Evolutionary conservation across 2,329 filamentous ascomycete species (phyloP), one percentile per base, ranked within the genome.

Genomic region (Akanthomyces muscarius): DNA sequence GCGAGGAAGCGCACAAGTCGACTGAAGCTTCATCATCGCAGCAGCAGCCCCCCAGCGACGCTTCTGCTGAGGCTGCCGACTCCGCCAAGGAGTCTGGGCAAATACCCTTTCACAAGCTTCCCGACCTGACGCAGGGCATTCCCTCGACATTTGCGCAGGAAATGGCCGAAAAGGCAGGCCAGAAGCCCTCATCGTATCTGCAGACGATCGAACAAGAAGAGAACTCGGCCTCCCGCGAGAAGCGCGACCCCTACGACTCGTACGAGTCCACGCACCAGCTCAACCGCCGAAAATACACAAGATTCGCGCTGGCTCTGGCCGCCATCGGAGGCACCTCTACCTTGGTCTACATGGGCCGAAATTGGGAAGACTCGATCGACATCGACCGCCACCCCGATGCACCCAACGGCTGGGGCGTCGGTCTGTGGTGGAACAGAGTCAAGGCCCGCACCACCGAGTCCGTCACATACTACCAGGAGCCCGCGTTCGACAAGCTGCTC

Each of bases 381-480:
- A 86, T 86, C 66, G 80, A 81, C 42, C 80, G 81, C 64, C 86
- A 96, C 71, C 79, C 83, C 30, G 87, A 93, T 61, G 85, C 89
- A 21, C 90, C 92, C 61, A 90, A 90, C 59, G 94, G 93, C 65
- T 97, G 92, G 90, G 82, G 84, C 3, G 75, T 89, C 1, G 80
- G 78, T 2, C 80, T 90, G 36, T 95, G 95, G 85, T 98, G 90
- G 82, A 86, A 87, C 70, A 90, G 95, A 64, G 87, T 89, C 59
- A 87, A 83, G 71, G 89, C 92, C 60, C 88, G 95, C 60, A 81
- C 91, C 69, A 83, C 82, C 65, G 88, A 91, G 67, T 86, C 92
- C 63, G 83, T 95, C 65, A 90, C 88, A 68, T 98, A 98, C 81
- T 99, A 98, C 80, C 94, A 94, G 68, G 94, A 98, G 71, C 95